Evolutionary conservation across 2,329 filamentous ascomycete genomes (phyloP), one percentile per base, ranked within the genome.

Genomic region (Epichloe hybrida): DNA sequence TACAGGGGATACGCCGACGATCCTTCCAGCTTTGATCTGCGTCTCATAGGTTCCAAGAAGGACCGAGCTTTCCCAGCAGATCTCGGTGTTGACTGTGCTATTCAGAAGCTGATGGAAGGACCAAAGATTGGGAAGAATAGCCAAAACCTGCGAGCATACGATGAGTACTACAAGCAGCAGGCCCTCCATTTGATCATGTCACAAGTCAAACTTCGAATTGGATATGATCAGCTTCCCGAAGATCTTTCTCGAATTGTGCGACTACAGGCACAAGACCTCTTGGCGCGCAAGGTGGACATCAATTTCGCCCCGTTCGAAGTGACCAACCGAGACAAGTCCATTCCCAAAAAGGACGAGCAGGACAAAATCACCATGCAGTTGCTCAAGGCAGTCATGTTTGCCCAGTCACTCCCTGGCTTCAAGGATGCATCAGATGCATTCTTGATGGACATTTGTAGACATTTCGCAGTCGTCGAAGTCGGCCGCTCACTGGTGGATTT

Each of bases 1-100:
- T 97, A 86, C 67, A 83, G 89, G 64, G 77, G 83, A 47, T 97
- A 85, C 63, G 83, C 91, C 5, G 93, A 98, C 64, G 93, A 97
- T 59, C 73, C 81, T 20, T 79, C 88, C 1, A 95, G 88, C 61
- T 87, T 96, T 55, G 90, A 97, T 57, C 73, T 98, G 52, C 83
- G 88, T 36, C 77, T 98, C 12, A 86, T 95, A 52, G 93, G 93
- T 0, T 91, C 93, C 0, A 89, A 88, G 61, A 85, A 85, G 58
- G 90, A 96, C 57, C 77, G 90, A 50, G 83, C 91, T 0, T 95
- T 98, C 62, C 90, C 89, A 5, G 80, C 87, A 4, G 83, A 86
- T 48, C 80, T 95, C 46, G 93, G 93, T 12, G 80, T 96, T 50
- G 90, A 97, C 54, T 77, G 88, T 45, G 91, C 94, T 1, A 86